Conservation (phyloP, 306 rosid species). For the Cicer bijugum region DNA sequence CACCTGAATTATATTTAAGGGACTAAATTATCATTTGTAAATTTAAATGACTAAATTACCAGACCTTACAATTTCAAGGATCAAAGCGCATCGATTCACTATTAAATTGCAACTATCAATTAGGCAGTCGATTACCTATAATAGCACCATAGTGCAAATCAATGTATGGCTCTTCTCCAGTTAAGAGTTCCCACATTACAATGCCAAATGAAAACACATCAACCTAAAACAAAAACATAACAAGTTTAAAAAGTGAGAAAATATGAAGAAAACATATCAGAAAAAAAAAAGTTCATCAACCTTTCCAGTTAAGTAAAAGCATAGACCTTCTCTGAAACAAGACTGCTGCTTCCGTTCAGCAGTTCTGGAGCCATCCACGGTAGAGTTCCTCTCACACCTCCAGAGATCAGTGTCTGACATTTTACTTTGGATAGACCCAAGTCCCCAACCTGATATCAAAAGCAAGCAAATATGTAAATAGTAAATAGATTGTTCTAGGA, state of each 20-base stretch:
- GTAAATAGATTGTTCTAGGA: slow-evolving; percentile 31
- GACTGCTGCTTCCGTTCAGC: slow-evolving; percentile 89
- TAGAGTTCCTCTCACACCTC: slow-evolving; percentile 93
- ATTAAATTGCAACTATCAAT: not conserved
- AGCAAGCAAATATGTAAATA: slow-evolving; percentile 40
- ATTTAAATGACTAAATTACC: not conserved
- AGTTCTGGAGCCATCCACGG: slow-evolving; percentile 99
- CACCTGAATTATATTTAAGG: slow-evolving; percentile 57
- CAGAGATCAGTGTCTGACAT: slow-evolving; percentile 83
- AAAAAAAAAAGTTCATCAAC: not conserved
- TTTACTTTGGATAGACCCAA: slow-evolving; percentile 94
- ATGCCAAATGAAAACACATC: slow-evolving; percentile 89
- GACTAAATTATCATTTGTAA: not conserved
- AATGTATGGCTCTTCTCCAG: slow-evolving; percentile 87
- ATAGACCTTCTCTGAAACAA: slow-evolving; percentile 89
- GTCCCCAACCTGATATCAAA: slow-evolving; percentile 75
- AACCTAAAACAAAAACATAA: slow-evolving; percentile 53
- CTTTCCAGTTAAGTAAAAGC: slow-evolving; percentile 14
- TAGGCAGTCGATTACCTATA: slow-evolving; percentile 59
- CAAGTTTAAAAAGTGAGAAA: slow-evolving; percentile 10
- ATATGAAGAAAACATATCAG: not conserved
- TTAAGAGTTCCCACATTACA: slow-evolving; percentile 90
- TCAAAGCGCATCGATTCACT: not conserved
- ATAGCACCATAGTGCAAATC: slow-evolving; percentile 90
- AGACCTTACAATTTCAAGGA: not conserved